These are phyloP conservation scores for Alternaria longipes DNA, from an alignment of 2,329 filamentous ascomycete genomes.

Conservation along the genomic window DNA sequence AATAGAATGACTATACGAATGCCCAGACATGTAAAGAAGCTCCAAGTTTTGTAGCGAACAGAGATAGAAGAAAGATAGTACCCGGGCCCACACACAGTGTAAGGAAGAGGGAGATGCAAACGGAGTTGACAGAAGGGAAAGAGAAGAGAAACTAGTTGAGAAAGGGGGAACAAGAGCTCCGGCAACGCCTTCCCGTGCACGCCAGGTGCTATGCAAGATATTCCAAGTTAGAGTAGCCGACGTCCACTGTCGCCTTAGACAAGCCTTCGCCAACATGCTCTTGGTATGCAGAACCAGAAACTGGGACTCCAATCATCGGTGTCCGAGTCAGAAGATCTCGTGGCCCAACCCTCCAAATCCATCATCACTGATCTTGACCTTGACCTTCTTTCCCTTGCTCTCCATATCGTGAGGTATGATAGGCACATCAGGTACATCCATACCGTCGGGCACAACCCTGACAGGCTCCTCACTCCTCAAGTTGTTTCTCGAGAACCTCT, in stretches of 20 bases:
- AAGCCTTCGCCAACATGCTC: not conserved
- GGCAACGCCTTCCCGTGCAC: not conserved
- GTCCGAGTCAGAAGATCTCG: constrained; percentile 46
- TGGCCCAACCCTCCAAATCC: constrained; percentile 46
- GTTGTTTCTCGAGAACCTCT: constrained; percentile 22
- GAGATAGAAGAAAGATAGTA: constrained; percentile 3
- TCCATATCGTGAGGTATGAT: constrained; percentile 36
- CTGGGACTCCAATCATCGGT: not conserved
- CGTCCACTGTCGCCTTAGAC: not conserved
- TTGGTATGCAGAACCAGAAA: not conserved
- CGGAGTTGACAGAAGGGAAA: not conserved
- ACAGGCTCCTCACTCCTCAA: constrained; percentile 30
- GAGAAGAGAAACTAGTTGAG: not conserved
- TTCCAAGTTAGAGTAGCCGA: not conserved
- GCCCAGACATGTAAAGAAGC: constrained; percentile 1
- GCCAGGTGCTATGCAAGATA: not conserved
- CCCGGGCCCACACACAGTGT: not conserved
- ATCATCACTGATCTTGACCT: constrained; percentile 32
- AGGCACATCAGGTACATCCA: constrained; percentile 20
- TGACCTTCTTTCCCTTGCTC: constrained; percentile 31
- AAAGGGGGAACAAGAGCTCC: not conserved
- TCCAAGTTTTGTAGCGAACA: not conserved
- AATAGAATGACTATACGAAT: constrained; percentile 5
- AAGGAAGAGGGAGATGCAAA: not conserved
- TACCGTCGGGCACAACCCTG: constrained; percentile 41